Evolutionary conservation across 2,329 filamentous ascomycete species (phyloP), one percentile per base, ranked within the genome.

Genomic region (Orbilia ellipsospora): DNA sequence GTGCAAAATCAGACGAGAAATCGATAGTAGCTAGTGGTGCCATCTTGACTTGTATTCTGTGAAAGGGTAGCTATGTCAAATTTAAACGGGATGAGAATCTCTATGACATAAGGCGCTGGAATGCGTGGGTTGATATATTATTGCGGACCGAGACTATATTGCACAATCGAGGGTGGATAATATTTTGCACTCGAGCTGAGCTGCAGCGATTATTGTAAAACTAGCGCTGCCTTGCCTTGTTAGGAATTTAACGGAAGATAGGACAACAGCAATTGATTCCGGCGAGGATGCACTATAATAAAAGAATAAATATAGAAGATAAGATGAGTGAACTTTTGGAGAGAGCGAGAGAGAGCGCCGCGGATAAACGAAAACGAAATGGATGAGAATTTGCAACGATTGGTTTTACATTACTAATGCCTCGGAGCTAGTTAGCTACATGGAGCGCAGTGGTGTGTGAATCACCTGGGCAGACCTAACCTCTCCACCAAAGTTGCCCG

Each of bases 21-120:
- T 89, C 87, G 82, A 88, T 84, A 80, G 85, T 85, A 77, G 88
- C 81, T 57, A 85, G 84, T 80, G 86, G 86, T 62, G 86, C 82
- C 86, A 88, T 87, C 44, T 61, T 57, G 18, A 20, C 23, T 20
- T 54, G 12, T 63, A n/a, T 44, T 54, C 50, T 6, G 6, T 36
- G 31, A 36, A 36, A 52, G 15, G 40, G 42, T 13, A 51, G 52
- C 18, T 51, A 18, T 48, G 28, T 56, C 40, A 36, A 48, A 15
- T 42, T 12, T 26, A 7, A n/a, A 57, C 15, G 59, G 5, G 8
- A 31, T 20, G 61, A 26, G 48, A 3, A 10, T 18, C 6, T 15
- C 6, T 15, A 36, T 1, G 31, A 36, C 10, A 2, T 31, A 4
- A 1, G 23, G 23, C 3, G 51, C 18, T 2, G 16, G 50, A 52